These are phyloP conservation scores for Lathyrus tuberosus DNA, from an alignment of 306 rosid species.

Conservation along the genomic window DNA sequence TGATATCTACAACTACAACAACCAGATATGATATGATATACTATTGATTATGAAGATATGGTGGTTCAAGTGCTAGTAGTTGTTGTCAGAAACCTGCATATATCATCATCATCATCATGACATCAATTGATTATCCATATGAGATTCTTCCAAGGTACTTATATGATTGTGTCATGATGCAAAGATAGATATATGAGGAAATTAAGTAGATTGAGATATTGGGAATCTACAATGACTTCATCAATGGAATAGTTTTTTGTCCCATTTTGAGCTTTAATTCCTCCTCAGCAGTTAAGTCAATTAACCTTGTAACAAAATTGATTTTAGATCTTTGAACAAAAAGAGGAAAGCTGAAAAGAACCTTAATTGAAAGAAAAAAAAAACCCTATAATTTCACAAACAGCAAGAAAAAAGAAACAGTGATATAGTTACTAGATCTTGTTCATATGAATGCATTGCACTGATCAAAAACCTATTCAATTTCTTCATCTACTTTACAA, in stretches of 20 bases:
- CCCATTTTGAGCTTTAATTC: constrained; percentile 36
- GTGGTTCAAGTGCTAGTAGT: constrained; percentile 34
- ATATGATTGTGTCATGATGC: constrained; percentile 37
- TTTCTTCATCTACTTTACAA: not conserved
- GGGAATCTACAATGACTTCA: constrained; percentile 57
- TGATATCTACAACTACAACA: constrained; percentile 30
- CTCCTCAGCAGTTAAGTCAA: not conserved
- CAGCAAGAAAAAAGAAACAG: not conserved
- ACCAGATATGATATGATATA: constrained; percentile 23
- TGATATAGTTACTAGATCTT: not conserved
- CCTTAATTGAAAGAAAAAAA: not conserved
- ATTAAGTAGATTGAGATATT: constrained; percentile 43
- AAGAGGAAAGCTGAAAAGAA: constrained; percentile 6
- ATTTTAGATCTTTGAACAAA: not conserved
- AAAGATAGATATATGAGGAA: constrained; percentile 38
- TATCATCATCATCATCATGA: constrained; percentile 22
- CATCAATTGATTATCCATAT: constrained; percentile 29
- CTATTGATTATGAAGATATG: constrained; percentile 28
- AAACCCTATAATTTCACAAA: not conserved
- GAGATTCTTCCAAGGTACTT: constrained; percentile 36
- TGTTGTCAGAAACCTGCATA: constrained; percentile 42
- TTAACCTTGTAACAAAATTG: not conserved
- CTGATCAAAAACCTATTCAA: not conserved
- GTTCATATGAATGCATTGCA: not conserved
- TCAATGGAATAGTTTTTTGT: constrained; percentile 53